These are phyloP conservation scores for Ascochyta fabae DNA, from an alignment of 2,329 filamentous ascomycete genomes.

Conservation along the genomic window DNA sequence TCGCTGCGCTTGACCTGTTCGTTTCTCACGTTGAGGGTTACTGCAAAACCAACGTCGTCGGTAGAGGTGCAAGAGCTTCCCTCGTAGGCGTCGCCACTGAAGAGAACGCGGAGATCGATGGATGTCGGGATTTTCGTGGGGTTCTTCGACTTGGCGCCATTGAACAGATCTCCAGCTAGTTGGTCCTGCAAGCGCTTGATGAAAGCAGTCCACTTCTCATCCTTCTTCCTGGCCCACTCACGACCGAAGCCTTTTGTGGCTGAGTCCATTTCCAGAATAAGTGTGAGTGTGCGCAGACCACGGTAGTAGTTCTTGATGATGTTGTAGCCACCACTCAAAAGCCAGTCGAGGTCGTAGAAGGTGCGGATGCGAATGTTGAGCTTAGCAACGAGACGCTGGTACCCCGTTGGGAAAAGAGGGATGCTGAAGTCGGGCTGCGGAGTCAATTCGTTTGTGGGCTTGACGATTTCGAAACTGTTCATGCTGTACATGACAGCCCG, in stretches of 20 bases:
- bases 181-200: constrained; percentile 25
- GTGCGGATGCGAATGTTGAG: constrained; percentile 29
- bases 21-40: background rate
- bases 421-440: constrained; percentile 32
- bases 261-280: constrained; percentile 33
- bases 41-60: background rate
- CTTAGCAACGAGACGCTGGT: constrained; percentile 24
- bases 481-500: constrained; percentile 50
- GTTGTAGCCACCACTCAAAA: constrained; percentile 27
- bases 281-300: constrained; percentile 21
- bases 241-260: constrained; percentile 23
- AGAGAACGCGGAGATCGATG: constrained; percentile 34
- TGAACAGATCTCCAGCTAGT: constrained; percentile 22
- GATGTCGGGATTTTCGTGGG: constrained; percentile 27
- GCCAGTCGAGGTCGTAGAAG: constrained; percentile 31
- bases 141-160: background rate
- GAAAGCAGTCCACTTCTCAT: constrained; percentile 28
- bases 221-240: constrained; percentile 16
- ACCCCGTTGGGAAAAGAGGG: constrained; percentile 29
- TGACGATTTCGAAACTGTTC: constrained; percentile 46
- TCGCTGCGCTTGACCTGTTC: constrained; percentile 16
- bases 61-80: background rate
- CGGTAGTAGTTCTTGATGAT: constrained; percentile 33
- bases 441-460: constrained; percentile 26
- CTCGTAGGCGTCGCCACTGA: constrained; percentile 30